Evolutionary conservation across 179 eudicot species (phyloP), one percentile per base, ranked within the genome.

Genomic region (Beta macrorhiza): DNA sequence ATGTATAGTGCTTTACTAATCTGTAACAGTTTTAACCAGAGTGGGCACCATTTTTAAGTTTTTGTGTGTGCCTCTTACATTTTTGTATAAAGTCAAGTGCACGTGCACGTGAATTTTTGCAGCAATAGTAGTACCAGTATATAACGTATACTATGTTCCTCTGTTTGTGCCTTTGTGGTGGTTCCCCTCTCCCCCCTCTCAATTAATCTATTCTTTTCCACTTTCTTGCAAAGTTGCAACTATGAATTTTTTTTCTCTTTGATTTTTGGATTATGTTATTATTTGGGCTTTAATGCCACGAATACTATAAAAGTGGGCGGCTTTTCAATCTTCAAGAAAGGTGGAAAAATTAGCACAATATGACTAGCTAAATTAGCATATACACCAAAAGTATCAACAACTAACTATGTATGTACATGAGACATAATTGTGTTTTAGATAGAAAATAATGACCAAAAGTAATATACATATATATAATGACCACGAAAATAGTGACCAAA

Each of bases 71-170:
- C 72, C 47, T 61, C 55, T 68, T 62, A n/a, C 74, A 17, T 52
- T 77, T 45, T 78, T 78, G 84, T 82, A 61, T 82, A 56, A 53
- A 78, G 82, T 74, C 75, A 78, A 78, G 82, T 83, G 78, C 78
- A 75, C 78, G 78, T 75, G 85, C 81, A 65, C 49, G 45, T 76
- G 76, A 81, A 5, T 59, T 77, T 68, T 53, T 53, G 17, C 67
- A 63, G 25, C 55, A 73, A 8, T 37, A 17, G 78, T 37, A 37
- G 42, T 37, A 37, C 42, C 42, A 37, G 42, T 37, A 37, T 51
- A 19, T 58, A 44, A 52, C 59, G 25, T 19, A 29, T 25, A 47
- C 14, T 69, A 58, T 67, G 64, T 68, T 81, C 29, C 22, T 69
- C n/a, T 44, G 68, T 72, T 22, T 56, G 45, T 14, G 44, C n/a